Evolutionary conservation across 2,329 filamentous ascomycete genomes (phyloP).

Genomic region (Torrubiella hemipterigena): DNA sequence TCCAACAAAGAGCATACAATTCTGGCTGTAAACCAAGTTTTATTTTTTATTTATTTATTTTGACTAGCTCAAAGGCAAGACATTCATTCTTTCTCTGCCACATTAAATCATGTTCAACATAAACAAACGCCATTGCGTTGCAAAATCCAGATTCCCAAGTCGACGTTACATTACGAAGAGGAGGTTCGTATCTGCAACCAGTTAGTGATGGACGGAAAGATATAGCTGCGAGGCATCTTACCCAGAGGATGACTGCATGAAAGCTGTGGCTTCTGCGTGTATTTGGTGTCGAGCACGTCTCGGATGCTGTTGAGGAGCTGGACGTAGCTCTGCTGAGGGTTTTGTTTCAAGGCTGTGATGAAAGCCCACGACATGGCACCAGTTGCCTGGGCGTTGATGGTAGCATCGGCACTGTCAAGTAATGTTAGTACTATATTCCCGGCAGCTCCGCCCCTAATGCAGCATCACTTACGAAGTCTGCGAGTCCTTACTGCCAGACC

Average conservation of each 20-base stretch:
- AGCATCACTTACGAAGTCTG: conserved; percentile 59
- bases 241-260: conserved; percentile 93
- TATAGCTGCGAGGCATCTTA: no score
- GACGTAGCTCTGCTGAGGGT: conserved; percentile 91
- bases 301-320: conserved; percentile 92
- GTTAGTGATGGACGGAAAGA: no score
- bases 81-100: no score
- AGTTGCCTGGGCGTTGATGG: conserved; percentile 77
- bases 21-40: no score
- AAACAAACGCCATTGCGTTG: no score
- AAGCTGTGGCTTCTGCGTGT: conserved; percentile 89
- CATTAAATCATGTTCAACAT: no score
- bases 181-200: conserved; percentile 46
- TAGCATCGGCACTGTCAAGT: conserved; percentile 70
- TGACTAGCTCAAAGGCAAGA: no score
- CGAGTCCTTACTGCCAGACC: conserved; percentile 90
- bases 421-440: conserved; percentile 9
- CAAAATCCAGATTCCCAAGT: no score
- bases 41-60: no score
- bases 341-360: conserved; percentile 80
- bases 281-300: conserved; percentile 76
- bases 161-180: conserved; percentile 51
- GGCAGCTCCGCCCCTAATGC: conserved; percentile 27
- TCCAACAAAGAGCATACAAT: no score
- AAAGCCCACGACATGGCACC: conserved; percentile 99